Percentiles rank a stretch among this genome's conserved stretches.
Evolutionary conservation across 345 rosid species (phyloP).

Genomic region (Raphanus raphanistrum): DNA sequence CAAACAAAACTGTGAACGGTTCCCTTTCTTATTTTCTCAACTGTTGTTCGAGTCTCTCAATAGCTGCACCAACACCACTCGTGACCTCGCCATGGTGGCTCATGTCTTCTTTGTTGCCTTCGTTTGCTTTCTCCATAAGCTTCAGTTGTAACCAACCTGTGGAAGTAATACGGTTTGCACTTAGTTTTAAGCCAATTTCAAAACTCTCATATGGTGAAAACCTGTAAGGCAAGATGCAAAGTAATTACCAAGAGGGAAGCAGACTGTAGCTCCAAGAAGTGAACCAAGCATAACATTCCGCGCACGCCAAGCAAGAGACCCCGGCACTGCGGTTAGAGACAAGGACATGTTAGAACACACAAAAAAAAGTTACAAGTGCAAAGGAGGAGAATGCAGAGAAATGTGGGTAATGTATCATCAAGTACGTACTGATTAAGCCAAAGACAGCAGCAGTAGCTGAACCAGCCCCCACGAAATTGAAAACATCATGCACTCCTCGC

Average conservation of each 20-base stretch:
- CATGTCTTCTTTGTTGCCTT: constrained; percentile 41
- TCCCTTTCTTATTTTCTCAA: constrained; percentile 45
- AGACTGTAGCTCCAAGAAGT: constrained; percentile 69
- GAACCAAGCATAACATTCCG: constrained; percentile 84
- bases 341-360: background rate
- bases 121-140: constrained; percentile 81
- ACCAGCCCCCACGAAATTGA: constrained; percentile 85
- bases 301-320: constrained; percentile 76
- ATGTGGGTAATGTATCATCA: constrained; percentile 1
- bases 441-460: constrained; percentile 92
- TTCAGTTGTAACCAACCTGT: constrained; percentile 89
- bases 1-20: constrained; percentile 23
- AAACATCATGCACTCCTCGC: constrained; percentile 76
- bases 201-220: background rate
- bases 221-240: constrained; percentile 12
- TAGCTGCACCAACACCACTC: constrained; percentile 77
- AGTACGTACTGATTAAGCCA: constrained; percentile 68
- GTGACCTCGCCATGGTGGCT: constrained; percentile 42
- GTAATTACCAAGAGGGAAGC: constrained; percentile 74
- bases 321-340: constrained; percentile 61
- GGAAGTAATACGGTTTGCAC: background rate
- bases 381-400: too few species aligned
- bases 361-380: background rate
- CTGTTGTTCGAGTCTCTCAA: constrained; percentile 74
- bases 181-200: background rate